Base-by-base conservation (phyloP, 78 protist species). In the Acrasis kona region DNA sequence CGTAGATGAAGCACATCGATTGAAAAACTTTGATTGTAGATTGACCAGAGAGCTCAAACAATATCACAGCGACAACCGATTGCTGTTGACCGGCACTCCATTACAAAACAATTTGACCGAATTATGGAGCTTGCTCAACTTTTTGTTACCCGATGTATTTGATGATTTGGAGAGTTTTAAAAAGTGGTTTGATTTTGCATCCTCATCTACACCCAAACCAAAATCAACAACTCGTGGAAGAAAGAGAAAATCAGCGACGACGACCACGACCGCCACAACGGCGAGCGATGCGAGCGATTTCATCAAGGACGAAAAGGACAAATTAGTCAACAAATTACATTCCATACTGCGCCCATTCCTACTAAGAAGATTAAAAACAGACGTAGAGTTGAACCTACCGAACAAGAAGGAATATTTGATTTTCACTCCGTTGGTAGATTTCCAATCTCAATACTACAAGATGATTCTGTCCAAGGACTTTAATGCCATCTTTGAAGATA, bases 1-100 rank as follows among this genome's bases (percentile, higher is more conserved):
- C 38, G 73, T 97, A 70, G 99, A 98, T 77, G 99, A 98, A 87
- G 99, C 97, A 7, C 83, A 79, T 30, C 12, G 83, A 28, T 29
- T 79, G 3, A 79, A 79, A 70, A 77, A 78, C 3, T n/a, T 41
- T 7, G 28, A 67, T 19, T 67, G 65, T 19, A 19, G 12, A 30
- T 19, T 67, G 71, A 12, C 19, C 66, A 27, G 70, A 12, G 2
- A 19, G 12, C 7, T 79, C 12, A 67, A 67, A 19, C 19, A 19
- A 50, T 50, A n/a, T n/a, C 12, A 19, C 19, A 30, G 65, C 19
- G 71, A 67, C 19, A 67, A 30, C n/a, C 71, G 71, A 29, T 70
- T 73, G 7, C 27, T 87, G 37, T 40, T 77, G 38, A 41, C 90
- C 10, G 89, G 89, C 65, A 94, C 97, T 10, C 97, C 97, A 7